These are phyloP conservation scores for Scortechinia acanthostroma DNA, from an alignment of 2,329 filamentous ascomycete genomes.

Conservation along the genomic window DNA sequence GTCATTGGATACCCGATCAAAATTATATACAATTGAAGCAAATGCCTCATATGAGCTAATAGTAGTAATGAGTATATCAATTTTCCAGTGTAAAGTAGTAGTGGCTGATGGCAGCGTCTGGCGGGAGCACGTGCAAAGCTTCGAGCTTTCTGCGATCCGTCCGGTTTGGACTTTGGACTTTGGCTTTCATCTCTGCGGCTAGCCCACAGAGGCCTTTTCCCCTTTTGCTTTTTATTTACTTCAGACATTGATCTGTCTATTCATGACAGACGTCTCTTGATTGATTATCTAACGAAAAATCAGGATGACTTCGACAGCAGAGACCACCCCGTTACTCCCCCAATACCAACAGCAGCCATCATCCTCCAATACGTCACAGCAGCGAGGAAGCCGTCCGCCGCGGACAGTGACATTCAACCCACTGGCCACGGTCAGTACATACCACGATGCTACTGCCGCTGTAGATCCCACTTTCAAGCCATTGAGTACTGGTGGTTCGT, in stretches of 20 bases:
- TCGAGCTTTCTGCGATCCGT: conserved; percentile 7
- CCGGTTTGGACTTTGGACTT: too few species aligned
- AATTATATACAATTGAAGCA: too few species aligned
- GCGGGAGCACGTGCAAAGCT: conserved; percentile 12
- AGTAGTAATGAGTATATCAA: too few species aligned
- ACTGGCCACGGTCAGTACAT: conserved; percentile 30
- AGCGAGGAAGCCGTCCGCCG: conserved; percentile 20
- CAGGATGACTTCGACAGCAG: conserved; percentile 19
- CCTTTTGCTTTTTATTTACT: too few species aligned
- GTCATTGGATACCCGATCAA: too few species aligned
- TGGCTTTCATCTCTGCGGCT: too few species aligned
- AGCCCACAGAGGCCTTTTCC: background rate
- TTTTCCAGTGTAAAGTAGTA: too few species aligned
- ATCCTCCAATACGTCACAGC: conserved; percentile 22
- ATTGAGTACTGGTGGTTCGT: conserved; percentile 11
- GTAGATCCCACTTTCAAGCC: background rate
- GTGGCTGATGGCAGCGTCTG: too few species aligned
- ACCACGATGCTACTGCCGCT: conserved; percentile 17
- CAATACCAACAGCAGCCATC: conserved; percentile 17
- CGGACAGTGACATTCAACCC: conserved; percentile 38
- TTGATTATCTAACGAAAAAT: too few species aligned
- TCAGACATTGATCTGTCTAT: too few species aligned
- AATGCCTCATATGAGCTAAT: too few species aligned
- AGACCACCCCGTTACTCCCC: conserved; percentile 29
- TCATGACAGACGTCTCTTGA: too few species aligned